phyloP scores from a whole-genome alignment of 176 grass and related monocot genomes.

The sorghum (Sorghum bicolor) region DNA sequence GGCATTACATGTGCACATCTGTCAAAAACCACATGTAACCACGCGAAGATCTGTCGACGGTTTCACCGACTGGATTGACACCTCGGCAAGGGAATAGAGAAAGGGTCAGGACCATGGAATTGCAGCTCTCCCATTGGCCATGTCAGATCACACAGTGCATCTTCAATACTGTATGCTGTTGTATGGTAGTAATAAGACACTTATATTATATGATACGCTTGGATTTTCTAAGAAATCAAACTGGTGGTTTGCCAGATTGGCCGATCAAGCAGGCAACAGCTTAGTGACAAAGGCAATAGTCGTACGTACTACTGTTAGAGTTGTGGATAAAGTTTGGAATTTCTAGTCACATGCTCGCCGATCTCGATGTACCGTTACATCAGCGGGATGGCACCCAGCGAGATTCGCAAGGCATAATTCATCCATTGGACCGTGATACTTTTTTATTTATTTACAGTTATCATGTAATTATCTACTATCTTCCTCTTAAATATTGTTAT shows the following conservation, averaged over 20 bases:
- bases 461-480: background rate
- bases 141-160: background rate
- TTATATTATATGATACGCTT: background rate
- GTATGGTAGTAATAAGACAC: background rate
- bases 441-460: background rate
- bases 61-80: slow-evolving; percentile 28
- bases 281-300: background rate
- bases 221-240: background rate
- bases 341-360: slow-evolving; percentile 31
- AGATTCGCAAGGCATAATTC: background rate
- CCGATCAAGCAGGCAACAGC: slow-evolving; percentile 6
- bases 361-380: slow-evolving; percentile 38
- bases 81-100: background rate
- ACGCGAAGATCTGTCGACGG: background rate
- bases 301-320: background rate
- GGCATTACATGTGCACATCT: slow-evolving; percentile 20
- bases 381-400: background rate
- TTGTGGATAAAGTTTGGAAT: slow-evolving; percentile 43
- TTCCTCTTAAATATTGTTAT: background rate
- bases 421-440: slow-evolving; percentile 16
- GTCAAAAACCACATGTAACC: slow-evolving; percentile 32
- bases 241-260: background rate
- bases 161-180: background rate
- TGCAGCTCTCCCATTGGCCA: slow-evolving; percentile 5
- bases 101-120: background rate